phyloP scores from a whole-genome alignment of 2,329 filamentous ascomycete species.

The Diaporthe batatas region DNA sequence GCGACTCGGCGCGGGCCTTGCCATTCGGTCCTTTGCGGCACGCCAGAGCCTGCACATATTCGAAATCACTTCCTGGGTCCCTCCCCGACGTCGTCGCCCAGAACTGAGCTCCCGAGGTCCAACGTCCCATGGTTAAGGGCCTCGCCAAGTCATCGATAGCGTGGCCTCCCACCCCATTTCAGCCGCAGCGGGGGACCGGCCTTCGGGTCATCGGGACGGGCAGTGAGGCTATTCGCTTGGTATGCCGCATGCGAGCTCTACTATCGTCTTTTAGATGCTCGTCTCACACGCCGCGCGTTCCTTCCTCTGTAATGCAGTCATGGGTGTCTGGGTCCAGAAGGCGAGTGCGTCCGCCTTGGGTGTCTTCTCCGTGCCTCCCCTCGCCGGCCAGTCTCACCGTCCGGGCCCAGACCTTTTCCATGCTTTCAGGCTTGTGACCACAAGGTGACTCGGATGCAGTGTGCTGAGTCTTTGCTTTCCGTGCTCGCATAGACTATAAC shows the following conservation, averaged over 20 bases:
- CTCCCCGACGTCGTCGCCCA: slow-evolving; percentile 4
- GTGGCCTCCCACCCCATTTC: slow-evolving; percentile 1
- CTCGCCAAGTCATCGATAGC: slow-evolving; percentile 19
- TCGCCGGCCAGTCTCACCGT: not conserved
- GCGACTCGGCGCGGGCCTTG: slow-evolving; percentile 12
- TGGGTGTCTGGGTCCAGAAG: not conserved
- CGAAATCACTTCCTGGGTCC: slow-evolving; percentile 1
- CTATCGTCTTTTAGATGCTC: not conserved
- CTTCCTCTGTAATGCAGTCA: slow-evolving; percentile 10
- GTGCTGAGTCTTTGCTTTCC: not conserved
- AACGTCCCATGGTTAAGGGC: not conserved
- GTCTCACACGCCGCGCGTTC: slow-evolving; percentile 16
- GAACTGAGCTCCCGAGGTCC: not conserved
- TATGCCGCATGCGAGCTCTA: not conserved
- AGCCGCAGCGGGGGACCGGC: not conserved
- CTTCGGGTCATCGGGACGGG: slow-evolving; percentile 26
- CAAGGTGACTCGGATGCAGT: not conserved
- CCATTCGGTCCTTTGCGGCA: slow-evolving; percentile 16
- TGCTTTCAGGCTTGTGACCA: slow-evolving; percentile 1
- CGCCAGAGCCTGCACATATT: slow-evolving; percentile 23
- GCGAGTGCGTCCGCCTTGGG: not conserved
- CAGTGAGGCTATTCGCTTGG: slow-evolving; percentile 22
- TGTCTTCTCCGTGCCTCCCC: slow-evolving; percentile 2
- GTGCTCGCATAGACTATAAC: not conserved
- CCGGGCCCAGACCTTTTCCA: slow-evolving; percentile 6